A percentile compares a stretch with the other conserved stretches of the same genome.
phyloP scores from a whole-genome alignment of 495 filamentous ascomycete genomes.

The Penicillium parvum region DNA sequence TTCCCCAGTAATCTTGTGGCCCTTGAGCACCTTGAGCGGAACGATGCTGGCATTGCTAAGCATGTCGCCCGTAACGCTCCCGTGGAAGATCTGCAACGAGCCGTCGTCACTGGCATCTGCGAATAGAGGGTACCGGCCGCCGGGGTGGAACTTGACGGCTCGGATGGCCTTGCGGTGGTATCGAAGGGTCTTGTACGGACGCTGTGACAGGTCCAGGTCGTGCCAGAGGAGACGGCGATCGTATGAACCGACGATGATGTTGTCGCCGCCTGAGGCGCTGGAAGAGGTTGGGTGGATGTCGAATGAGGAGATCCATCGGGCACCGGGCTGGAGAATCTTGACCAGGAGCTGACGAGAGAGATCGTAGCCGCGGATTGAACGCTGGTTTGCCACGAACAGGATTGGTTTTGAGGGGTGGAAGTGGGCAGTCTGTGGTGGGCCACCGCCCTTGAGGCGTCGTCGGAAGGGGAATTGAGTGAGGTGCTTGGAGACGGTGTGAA shows the following conservation, averaged over 20 bases:
- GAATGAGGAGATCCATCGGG: constrained; percentile 90
- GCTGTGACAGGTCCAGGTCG: constrained; percentile 84
- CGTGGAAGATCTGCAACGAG: constrained; percentile 91
- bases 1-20: constrained; percentile 71
- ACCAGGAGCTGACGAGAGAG: constrained; percentile 81
- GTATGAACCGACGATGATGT: constrained; percentile 89
- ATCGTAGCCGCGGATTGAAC: constrained; percentile 87
- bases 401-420: constrained; percentile 93
- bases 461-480: constrained; percentile 92
- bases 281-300: constrained; percentile 76
- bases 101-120: constrained; percentile 93
- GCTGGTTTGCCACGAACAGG: constrained; percentile 93
- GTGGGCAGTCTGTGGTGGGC: constrained; percentile 79
- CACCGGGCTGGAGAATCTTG: constrained; percentile 87
- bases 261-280: constrained; percentile 65
- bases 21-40: constrained; percentile 87
- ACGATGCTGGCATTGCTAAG: constrained; percentile 96
- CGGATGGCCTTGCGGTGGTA: constrained; percentile 92
- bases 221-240: constrained; percentile 95
- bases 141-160: constrained; percentile 77
- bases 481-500: constrained; percentile 94
- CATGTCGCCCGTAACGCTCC: constrained; percentile 86
- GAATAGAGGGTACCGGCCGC: constrained; percentile 76
- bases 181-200: constrained; percentile 91
- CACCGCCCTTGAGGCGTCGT: constrained; percentile 64